Base-by-base conservation (phyloP, 768 basidiomycete species). In the Tricholoma bakamatsutake region DNA sequence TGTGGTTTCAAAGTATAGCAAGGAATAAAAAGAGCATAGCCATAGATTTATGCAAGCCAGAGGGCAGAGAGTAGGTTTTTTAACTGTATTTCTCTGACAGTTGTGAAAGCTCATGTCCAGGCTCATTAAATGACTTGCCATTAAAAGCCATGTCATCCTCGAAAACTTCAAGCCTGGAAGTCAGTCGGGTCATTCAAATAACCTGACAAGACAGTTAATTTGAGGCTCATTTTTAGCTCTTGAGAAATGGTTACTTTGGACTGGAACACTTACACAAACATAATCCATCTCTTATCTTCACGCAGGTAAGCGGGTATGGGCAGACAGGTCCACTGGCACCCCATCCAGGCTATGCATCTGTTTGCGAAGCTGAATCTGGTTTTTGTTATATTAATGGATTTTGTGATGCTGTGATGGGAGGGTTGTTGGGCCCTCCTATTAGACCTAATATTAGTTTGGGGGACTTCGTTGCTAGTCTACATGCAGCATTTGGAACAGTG, bases 241-340 rank as follows among this genome's bases (percentile, higher is more conserved):
- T 8, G 85, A 88, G 62, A 85, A 82, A 68, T 87, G 86, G 85
- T 73, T 73, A 1, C 71, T 88, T n/a, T 34, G 84, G 83, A 5
- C 85, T 85, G 2, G 69, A 69, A 10, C 75, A 76, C 53, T 64
- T 88, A 4, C 81, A 80, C 18, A 83, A 82, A n/a, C 81, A 84
- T 57, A 95, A 96, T 62, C 88, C 92, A 0, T 85, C 84, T 52
- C 79, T 98, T 55, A 90, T 98, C 62, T 94, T 91, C 65, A 96
- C 94, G 6, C 91, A 94, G 59, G 83, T 88, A 18, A 85, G 84
- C 59, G 86, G 87, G 7, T 88, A 87, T 59, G 86, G 87, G 2
- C 87, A 88, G 62, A 87, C 84, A 0, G 87, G 86, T 1, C 85
- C 87, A 18, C 88, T 85, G 86, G 77, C 83, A 0, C 76, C 80